phyloP scores from a whole-genome alignment of 2,329 filamentous ascomycete genomes.

The Coniochaeta hoffmannii region DNA sequence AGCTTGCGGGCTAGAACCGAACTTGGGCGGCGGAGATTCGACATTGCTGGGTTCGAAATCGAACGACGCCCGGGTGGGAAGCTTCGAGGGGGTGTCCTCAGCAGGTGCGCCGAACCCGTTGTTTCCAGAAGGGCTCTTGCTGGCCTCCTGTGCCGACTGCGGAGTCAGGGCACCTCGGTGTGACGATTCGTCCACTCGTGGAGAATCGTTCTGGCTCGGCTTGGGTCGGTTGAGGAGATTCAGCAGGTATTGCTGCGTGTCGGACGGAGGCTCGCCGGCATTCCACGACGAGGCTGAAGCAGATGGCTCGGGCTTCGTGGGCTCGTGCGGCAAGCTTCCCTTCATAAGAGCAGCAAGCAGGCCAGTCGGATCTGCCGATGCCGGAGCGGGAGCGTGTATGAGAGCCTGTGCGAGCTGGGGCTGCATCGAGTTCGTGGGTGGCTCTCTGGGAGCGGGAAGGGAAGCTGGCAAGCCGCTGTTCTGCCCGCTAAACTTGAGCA shows the following conservation, averaged over 20 bases:
- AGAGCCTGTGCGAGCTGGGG: conserved; percentile 19
- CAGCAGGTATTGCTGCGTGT: conserved; percentile 80
- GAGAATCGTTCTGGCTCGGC: conserved; percentile 50
- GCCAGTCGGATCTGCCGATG: conserved; percentile 48
- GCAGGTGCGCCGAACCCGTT: conserved; percentile 4
- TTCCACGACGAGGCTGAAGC: conserved; percentile 30
- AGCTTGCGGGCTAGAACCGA: conserved; percentile 17
- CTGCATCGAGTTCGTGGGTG: conserved; percentile 11
- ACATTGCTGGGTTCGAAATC: conserved; percentile 17
- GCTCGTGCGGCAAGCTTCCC: conserved; percentile 43
- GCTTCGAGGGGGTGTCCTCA: conserved; percentile 11
- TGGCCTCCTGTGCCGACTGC: conserved; percentile 15
- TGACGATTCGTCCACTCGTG: conserved; percentile 26
- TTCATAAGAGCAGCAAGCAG: conserved; percentile 55
- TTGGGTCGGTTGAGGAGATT: conserved; percentile 77
- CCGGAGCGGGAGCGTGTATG: conserved; percentile 51
- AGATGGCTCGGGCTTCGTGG: conserved; percentile 25
- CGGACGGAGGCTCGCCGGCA: conserved; percentile 47
- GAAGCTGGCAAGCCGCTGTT: conserved; percentile 10
- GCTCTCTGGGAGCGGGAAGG: conserved; percentile 17
- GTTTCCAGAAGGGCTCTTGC: conserved; percentile 23
- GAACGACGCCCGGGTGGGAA: conserved; percentile 19
- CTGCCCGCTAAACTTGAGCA: conserved; percentile 52
- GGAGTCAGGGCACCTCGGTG: conserved; percentile 37
- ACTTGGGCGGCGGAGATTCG: conserved; percentile 16